phyloP scores from a whole-genome alignment of 352 stramenopile genomes.

The Hyaloperonospora arabidopsidis region DNA sequence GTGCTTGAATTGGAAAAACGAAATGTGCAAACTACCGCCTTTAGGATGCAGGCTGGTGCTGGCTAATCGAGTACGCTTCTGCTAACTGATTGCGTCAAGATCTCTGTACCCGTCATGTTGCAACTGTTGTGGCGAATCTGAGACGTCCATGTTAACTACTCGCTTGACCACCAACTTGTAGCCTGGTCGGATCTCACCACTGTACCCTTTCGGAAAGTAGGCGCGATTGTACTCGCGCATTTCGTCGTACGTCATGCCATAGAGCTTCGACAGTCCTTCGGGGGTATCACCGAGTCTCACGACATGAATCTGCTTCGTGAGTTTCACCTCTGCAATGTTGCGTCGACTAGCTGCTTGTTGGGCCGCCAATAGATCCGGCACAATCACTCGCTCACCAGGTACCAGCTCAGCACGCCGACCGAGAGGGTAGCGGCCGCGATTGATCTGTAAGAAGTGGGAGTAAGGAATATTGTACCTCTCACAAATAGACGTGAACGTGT shows the following conservation, averaged over 20 bases:
- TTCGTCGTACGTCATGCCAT: slow-evolving; percentile 80
- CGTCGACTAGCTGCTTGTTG: slow-evolving; percentile 45
- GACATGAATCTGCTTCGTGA: slow-evolving; percentile 83
- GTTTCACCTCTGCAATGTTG: slow-evolving; percentile 72
- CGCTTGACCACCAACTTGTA: slow-evolving; percentile 83
- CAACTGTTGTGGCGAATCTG: slow-evolving; percentile 4
- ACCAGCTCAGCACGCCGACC: slow-evolving; percentile 56
- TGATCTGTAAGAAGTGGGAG: slow-evolving; percentile 65
- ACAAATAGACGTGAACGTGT: slow-evolving; percentile 75
- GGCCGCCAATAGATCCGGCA: slow-evolving; percentile 54
- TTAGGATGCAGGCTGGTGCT: too few species aligned
- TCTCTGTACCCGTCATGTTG: slow-evolving; percentile 26
- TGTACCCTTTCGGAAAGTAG: slow-evolving; percentile 83
- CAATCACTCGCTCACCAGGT: slow-evolving; percentile 58
- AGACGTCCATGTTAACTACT: slow-evolving; percentile 9
- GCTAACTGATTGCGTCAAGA: slow-evolving; percentile 14
- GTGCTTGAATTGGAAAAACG: too few species aligned
- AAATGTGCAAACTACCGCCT: too few species aligned
- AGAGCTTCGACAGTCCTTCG: slow-evolving; percentile 45
- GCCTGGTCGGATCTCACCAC: slow-evolving; percentile 61
- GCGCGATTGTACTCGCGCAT: slow-evolving; percentile 79
- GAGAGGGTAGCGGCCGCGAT: slow-evolving; percentile 59
- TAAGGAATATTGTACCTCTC: slow-evolving; percentile 61
- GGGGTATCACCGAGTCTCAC: slow-evolving; percentile 72
- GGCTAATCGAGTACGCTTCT: too few species aligned